Base-by-base conservation (phyloP, 805 yeast species). In the Saccharomycopsis sp. region DNA sequence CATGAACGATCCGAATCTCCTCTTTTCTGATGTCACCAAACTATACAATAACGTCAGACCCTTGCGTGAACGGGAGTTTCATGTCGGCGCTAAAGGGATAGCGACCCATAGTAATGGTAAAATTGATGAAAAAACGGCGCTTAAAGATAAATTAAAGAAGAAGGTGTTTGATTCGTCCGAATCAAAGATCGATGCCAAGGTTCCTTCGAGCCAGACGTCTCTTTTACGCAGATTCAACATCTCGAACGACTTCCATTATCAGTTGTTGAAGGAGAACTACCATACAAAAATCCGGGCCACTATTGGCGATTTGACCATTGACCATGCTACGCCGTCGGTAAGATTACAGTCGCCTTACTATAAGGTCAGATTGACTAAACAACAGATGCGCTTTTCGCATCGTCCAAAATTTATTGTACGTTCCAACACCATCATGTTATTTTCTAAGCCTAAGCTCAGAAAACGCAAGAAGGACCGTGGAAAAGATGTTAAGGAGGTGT, bases 221-320 rank as follows among this genome's bases (percentile, higher is more conserved):
- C 65, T 89, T 20, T 78, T 79, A 42, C 69, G 77, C 59, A 85
- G 87, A 63, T 90, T 87, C 72, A 87, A 89, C 69, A 79, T 93
- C 47, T 91, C 97, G 5, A 94, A 94, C 71, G 99, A 94, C 71
- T 79, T 81, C 51, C 87, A 86, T 50, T 94, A 94, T 70, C 96
- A 89, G 59, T 73, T 86, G 56, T 75, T 94, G 64, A 87, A 87
- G 67, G 87, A 84, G 58, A 92, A 90, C 66, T 91, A 92, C 69
- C 96, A 91, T 69, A 84, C 96, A 47, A 93, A 89, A 75, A 89
- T 93, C 42, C 84, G 99, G 70, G 84, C 97, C 1, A 96, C 96
- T 3, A 84, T 94, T 66, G 96, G 97, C 52, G 89, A 93, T 64
- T 77, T 94, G 62, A 85, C 82, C 55, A 91, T 94, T 62, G 98